Percentiles rank a stretch among this genome's conserved stretches.
Evolutionary conservation across 1,139 yeast genomes (phyloP).

Genomic region (Yamadazyma buinensis): DNA sequence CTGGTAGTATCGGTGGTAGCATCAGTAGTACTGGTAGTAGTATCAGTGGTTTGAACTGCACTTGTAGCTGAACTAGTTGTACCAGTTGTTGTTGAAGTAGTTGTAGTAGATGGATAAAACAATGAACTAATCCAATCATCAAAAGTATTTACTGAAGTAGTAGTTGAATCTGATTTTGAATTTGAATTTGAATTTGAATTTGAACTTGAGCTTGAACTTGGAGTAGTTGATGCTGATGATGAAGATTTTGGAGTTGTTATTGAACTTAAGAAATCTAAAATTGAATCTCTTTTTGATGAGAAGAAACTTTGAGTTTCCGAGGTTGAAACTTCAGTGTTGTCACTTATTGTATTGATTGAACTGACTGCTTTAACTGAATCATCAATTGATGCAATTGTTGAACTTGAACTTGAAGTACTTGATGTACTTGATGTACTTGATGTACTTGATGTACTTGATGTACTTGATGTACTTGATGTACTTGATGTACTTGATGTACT

Average conservation of each 20-base stretch:
- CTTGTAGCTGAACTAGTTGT: conserved; percentile 5
- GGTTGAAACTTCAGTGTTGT: not conserved
- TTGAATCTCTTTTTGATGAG: conserved; percentile 2
- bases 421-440: conserved; percentile 12
- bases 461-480: conserved; percentile 3
- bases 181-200: not conserved
- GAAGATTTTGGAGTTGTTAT: not conserved
- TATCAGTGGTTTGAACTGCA: conserved; percentile 1
- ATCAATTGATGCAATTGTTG: conserved; percentile 6
- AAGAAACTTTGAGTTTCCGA: not conserved
- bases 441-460: conserved; percentile 5
- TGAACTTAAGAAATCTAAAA: conserved; percentile 1
- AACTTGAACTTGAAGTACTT: conserved; percentile 12
- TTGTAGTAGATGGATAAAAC: conserved; percentile 2
- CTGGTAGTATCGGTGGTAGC: not conserved
- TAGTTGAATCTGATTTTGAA: not conserved
- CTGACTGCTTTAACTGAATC: too few relatives aligned
- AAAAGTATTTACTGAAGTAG: conserved; percentile 2
- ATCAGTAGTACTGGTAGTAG: conserved; percentile 4
- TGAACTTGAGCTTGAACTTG: not conserved
- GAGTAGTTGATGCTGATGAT: not conserved
- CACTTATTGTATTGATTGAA: too few relatives aligned
- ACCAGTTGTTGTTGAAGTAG: conserved; percentile 3
- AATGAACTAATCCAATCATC: conserved; percentile 7
- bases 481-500: conserved; percentile 3